A percentile compares a stretch with the other conserved stretches of the same genome.
Evolutionary conservation across 2,329 filamentous ascomycete genomes (phyloP).

Genomic region (Dothiorella sarmentorum): DNA sequence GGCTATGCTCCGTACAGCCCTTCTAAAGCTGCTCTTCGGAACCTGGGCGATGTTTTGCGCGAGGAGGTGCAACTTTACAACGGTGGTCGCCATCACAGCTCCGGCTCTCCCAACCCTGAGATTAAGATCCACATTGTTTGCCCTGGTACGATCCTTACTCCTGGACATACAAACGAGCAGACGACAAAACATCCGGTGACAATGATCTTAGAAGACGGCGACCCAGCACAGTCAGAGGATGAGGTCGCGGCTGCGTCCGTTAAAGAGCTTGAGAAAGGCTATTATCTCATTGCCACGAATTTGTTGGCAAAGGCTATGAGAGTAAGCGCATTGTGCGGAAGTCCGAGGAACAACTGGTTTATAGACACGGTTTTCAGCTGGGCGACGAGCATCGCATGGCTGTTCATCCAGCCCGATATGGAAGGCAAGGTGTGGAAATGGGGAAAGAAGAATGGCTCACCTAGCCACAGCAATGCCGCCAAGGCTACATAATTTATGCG

Average conservation of each 20-base stretch:
- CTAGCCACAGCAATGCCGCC: background rate
- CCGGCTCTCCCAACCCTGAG: constrained; percentile 42
- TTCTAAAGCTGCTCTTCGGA: constrained; percentile 79
- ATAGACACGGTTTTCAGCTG: constrained; percentile 55
- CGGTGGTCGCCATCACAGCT: constrained; percentile 48
- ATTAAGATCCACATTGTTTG: constrained; percentile 79
- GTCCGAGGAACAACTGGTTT: constrained; percentile 52
- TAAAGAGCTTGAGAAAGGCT: constrained; percentile 70
- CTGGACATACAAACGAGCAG: constrained; percentile 74
- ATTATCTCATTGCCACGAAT: constrained; percentile 75
- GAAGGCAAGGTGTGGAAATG: constrained; percentile 55
- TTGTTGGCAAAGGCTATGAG: constrained; percentile 71
- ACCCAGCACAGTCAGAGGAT: constrained; percentile 74
- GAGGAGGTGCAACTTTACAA: constrained; percentile 88
- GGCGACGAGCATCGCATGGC: constrained; percentile 52
- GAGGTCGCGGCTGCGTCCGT: constrained; percentile 71
- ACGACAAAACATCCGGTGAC: constrained; percentile 77
- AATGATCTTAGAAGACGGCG: constrained; percentile 73
- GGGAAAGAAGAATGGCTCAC: constrained; percentile 52
- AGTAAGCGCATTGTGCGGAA: constrained; percentile 52
- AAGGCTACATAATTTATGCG: background rate
- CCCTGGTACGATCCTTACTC: constrained; percentile 77
- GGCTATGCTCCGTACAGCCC: constrained; percentile 85
- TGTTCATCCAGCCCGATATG: constrained; percentile 57
- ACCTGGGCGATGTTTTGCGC: constrained; percentile 75